Evolutionary conservation across 441 rosid genomes (phyloP), one percentile per base, ranked within the genome.

Genomic region (Gossypium lobatum): DNA sequence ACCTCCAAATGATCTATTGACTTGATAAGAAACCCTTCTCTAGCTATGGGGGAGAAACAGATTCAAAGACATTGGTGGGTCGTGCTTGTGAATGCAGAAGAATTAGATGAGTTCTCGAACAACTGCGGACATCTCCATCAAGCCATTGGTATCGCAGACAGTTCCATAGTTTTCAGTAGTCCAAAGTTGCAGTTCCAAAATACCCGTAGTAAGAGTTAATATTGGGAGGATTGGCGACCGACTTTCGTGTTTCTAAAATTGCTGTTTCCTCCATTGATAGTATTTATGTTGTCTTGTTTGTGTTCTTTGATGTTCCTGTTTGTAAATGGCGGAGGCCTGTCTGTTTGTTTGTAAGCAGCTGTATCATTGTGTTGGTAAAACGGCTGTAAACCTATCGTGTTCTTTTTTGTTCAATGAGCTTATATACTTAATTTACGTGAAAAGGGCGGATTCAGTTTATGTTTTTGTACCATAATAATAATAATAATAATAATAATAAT

Each of bases 1-100:
- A 54, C 73, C 16, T 28, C 50, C 54, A 31, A 20, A 70, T 11
- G 61, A 54, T 70, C 50, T 46, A 54, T 53, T 70, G 63, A 18
- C 59, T 50, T 50, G 59, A 26, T 50, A 4, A 48, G 13, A n/a
- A 46, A 46, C 71, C 48, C 2, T 23, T 59, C 3, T 25, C 42
- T 48, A 48, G 42, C 58, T 67, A 8, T 26, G 72, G 59, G 52
- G 25, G 59, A n/a, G 9, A 26, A 25, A 68, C 18, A 68, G 45
- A 20, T 50, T 50, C 4, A 50, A 42, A 23, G 58, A 14, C 39
- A 16, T 48, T 23, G 25, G 8, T 50, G 21, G 25, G 7, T 67
- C 9, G 10, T 50, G 4, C 21, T 23, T 46, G 71, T 34, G n/a
- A 66, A 66, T 66, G 20, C 37, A 0, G 37, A 28, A 8, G 23